phyloP scores from a whole-genome alignment of 345 rosid species.

The Orychophragmus violaceus region DNA sequence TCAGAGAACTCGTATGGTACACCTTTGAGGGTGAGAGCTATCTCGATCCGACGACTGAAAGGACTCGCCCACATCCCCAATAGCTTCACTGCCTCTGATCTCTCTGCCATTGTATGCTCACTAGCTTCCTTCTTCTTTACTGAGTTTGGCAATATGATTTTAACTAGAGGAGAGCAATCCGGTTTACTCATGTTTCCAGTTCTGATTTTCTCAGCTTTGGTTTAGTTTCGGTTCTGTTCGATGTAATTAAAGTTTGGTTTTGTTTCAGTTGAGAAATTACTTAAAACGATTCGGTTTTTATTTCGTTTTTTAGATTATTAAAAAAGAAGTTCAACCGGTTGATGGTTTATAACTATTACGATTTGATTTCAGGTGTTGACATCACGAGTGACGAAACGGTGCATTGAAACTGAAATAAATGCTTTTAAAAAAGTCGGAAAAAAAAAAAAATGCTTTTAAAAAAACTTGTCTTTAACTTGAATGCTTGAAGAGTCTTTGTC shows the following conservation, averaged over 20 bases:
- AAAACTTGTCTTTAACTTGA: too few relatives aligned
- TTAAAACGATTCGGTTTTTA: not conserved
- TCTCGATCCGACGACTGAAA: constrained; percentile 33
- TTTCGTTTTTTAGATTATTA: not conserved
- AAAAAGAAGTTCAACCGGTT: not conserved
- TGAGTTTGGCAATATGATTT: not conserved
- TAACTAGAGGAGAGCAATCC: not conserved
- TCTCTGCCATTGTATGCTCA: constrained; percentile 17
- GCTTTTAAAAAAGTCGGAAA: too few relatives aligned
- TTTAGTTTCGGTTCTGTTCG: not conserved
- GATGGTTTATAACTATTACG: too few relatives aligned
- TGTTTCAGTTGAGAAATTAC: not conserved
- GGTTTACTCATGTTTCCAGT: not conserved
- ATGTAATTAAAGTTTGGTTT: not conserved
- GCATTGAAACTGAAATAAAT: not conserved
- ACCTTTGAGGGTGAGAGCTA: constrained; percentile 43
- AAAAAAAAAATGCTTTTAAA: too few relatives aligned
- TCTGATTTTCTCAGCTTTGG: too few relatives aligned
- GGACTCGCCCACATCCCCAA: constrained; percentile 41
- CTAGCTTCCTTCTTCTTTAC: not conserved
- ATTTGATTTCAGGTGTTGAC: not conserved
- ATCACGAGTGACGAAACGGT: constrained; percentile 7
- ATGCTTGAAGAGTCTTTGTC: not conserved
- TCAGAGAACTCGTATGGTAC: constrained; percentile 25
- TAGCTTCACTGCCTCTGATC: constrained; percentile 39